These are phyloP conservation scores for Neurospora sp. DNA, from an alignment of 495 filamentous ascomycete species.

Conservation along the genomic window DNA sequence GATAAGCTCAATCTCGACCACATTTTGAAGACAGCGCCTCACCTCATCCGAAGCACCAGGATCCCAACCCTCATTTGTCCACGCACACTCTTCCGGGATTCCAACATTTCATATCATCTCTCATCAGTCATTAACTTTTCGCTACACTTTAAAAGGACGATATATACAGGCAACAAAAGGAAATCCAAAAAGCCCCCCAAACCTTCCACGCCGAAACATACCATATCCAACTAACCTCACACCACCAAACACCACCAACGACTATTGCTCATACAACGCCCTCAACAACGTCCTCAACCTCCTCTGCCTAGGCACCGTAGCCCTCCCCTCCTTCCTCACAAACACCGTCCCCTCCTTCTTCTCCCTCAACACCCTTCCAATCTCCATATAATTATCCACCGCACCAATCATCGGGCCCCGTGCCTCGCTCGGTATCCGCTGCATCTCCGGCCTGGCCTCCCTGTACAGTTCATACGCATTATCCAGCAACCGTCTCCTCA, in stretches of 20 bases:
- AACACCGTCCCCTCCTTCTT: conserved; percentile 8
- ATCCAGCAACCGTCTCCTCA: conserved; percentile 44
- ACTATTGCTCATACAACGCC: conserved; percentile 21
- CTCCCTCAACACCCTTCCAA: conserved; percentile 47
- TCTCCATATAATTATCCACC: conserved; percentile 67
- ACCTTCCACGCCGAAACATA: background rate
- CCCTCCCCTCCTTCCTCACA: conserved; percentile 38
- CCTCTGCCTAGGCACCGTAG: conserved; percentile 46
- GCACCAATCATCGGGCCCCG: conserved; percentile 53
- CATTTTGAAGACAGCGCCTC: background rate
- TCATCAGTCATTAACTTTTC: background rate
- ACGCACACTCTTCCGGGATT: background rate
- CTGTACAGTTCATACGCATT: conserved; percentile 46
- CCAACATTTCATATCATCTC: background rate
- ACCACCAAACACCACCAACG: background rate
- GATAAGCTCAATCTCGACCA: background rate
- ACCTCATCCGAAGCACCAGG: background rate
- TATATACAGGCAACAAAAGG: background rate
- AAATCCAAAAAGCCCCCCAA: background rate
- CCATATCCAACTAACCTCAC: background rate
- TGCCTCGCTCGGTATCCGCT: conserved; percentile 44
- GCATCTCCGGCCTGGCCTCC: conserved; percentile 39
- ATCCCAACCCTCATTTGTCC: background rate
- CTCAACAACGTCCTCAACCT: conserved; percentile 46
- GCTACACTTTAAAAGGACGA: background rate